These are phyloP conservation scores for Wickerhamomyces tratensis DNA, from an alignment of 805 yeast species.

Conservation along the genomic window DNA sequence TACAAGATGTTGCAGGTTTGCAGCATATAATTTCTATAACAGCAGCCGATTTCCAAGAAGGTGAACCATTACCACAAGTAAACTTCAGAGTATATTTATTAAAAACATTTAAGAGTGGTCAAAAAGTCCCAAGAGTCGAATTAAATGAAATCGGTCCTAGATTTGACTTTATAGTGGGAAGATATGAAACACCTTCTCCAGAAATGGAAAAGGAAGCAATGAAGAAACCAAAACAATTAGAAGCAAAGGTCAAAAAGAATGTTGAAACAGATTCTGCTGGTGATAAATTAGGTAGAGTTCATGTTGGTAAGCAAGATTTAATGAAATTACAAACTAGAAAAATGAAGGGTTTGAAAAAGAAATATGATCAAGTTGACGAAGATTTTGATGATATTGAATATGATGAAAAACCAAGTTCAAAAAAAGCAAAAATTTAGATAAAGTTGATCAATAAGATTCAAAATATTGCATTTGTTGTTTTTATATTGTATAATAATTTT, in stretches of 20 bases:
- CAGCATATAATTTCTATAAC: constrained; percentile 83
- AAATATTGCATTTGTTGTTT: no score
- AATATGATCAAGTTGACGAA: constrained; percentile 60
- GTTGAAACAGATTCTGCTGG: constrained; percentile 83
- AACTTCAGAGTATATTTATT: constrained; percentile 87
- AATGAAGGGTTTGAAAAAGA: constrained; percentile 94
- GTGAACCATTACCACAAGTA: constrained; percentile 63
- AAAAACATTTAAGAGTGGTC: constrained; percentile 73
- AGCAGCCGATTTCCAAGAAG: constrained; percentile 65
- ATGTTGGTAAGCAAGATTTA: constrained; percentile 92
- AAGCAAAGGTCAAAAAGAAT: constrained; percentile 79
- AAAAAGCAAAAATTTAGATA: constrained; percentile 14
- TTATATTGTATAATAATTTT: no score
- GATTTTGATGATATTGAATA: constrained; percentile 45
- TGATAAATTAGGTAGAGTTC: constrained; percentile 93
- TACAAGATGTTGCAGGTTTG: constrained; percentile 90
- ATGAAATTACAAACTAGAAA: constrained; percentile 88
- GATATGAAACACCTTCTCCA: constrained; percentile 72
- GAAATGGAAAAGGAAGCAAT: constrained; percentile 88
- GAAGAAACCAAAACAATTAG: constrained; percentile 72
- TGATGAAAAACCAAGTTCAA: constrained; percentile 28
- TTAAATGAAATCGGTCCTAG: constrained; percentile 94
- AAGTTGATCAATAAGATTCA: no score
- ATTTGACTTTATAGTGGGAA: constrained; percentile 84
- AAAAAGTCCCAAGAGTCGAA: constrained; percentile 89